Evolutionary conservation across 352 stramenopile species (phyloP).

Genomic region (Pythium coloratum): DNA sequence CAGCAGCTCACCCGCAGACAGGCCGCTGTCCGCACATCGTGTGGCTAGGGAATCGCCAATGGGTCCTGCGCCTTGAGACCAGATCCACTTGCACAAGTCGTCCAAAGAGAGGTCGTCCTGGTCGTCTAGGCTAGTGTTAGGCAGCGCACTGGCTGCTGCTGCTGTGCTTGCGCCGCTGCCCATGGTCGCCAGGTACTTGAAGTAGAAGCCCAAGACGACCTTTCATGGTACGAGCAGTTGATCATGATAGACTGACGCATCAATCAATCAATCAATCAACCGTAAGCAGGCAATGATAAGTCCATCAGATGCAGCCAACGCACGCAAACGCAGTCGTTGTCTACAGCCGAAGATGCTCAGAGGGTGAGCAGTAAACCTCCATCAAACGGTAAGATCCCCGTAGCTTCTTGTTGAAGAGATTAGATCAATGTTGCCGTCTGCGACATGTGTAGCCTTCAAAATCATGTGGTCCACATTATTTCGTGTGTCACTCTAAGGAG

Average conservation of each 20-base stretch:
- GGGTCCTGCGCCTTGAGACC: constrained; percentile 13
- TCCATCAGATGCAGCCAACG: too few relatives aligned
- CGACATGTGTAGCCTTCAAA: background rate
- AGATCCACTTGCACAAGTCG: constrained; percentile 35
- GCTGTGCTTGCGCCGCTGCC: constrained; percentile 30
- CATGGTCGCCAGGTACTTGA: constrained; percentile 11
- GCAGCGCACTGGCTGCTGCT: background rate
- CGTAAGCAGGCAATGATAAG: too few relatives aligned
- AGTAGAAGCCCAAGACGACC: background rate
- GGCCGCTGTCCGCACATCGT: constrained; percentile 22
- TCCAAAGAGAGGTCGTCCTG: constrained; percentile 28
- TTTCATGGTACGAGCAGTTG: background rate
- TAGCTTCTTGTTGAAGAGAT: too few relatives aligned
- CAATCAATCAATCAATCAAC: background rate
- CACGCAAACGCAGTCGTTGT: too few relatives aligned
- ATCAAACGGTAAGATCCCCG: too few relatives aligned
- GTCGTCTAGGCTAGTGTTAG: constrained; percentile 4
- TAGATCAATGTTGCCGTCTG: background rate
- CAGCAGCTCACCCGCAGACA: constrained; percentile 28
- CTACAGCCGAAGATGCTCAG: too few relatives aligned
- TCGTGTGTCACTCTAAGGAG: constrained; percentile 15
- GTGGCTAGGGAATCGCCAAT: constrained; percentile 16
- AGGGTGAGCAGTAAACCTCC: too few relatives aligned
- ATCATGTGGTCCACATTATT: constrained; percentile 8
- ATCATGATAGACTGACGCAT: background rate